Percentiles rank a stretch among this genome's conserved stretches.
phyloP scores from a whole-genome alignment of 2,329 filamentous ascomycete genomes.

The Cordyceps pruinosa region DNA sequence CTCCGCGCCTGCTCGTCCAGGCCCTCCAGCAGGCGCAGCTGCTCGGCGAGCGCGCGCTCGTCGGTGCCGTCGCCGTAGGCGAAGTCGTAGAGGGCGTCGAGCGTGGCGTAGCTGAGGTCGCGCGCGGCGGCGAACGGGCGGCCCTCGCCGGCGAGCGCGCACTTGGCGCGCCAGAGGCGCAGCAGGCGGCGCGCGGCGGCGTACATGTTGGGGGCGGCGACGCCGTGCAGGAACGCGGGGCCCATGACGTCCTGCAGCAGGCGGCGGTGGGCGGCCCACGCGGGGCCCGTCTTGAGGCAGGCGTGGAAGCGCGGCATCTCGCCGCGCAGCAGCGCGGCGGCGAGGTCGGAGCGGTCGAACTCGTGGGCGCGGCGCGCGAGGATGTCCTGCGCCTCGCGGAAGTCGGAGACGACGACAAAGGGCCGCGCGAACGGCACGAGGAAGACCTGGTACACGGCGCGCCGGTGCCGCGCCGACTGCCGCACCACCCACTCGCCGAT shows the following conservation, averaged over 20 bases:
- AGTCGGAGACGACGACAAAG: constrained; percentile 35
- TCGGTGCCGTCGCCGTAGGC: constrained; percentile 20
- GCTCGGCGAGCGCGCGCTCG: neutral
- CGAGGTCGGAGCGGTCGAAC: constrained; percentile 35
- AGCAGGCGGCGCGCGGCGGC: constrained; percentile 24
- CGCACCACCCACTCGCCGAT: constrained; percentile 22
- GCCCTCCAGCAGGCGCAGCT: neutral
- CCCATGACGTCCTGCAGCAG: constrained; percentile 33
- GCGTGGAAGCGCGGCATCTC: constrained; percentile 28
- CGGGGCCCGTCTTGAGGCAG: constrained; percentile 22
- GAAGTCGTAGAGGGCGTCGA: constrained; percentile 26
- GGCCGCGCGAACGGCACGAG: constrained; percentile 36
- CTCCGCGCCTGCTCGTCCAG: neutral
- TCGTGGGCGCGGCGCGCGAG: constrained; percentile 35
- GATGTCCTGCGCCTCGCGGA: constrained; percentile 37
- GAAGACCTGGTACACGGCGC: constrained; percentile 42
- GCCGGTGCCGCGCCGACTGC: constrained; percentile 25
- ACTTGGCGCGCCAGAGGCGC: constrained; percentile 29
- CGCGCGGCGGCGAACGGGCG: constrained; percentile 19
- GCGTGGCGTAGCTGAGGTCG: constrained; percentile 24
- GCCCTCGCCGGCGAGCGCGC: constrained; percentile 20
- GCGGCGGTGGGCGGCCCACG: constrained; percentile 27
- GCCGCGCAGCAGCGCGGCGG: constrained; percentile 25
- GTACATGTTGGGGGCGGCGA: constrained; percentile 27
- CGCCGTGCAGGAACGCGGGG: constrained; percentile 25